Percentiles rank a stretch among this genome's conserved stretches.
Evolutionary conservation across 768 basidiomycete genomes (phyloP).

Genomic region (Filobasidium floriforme): DNA sequence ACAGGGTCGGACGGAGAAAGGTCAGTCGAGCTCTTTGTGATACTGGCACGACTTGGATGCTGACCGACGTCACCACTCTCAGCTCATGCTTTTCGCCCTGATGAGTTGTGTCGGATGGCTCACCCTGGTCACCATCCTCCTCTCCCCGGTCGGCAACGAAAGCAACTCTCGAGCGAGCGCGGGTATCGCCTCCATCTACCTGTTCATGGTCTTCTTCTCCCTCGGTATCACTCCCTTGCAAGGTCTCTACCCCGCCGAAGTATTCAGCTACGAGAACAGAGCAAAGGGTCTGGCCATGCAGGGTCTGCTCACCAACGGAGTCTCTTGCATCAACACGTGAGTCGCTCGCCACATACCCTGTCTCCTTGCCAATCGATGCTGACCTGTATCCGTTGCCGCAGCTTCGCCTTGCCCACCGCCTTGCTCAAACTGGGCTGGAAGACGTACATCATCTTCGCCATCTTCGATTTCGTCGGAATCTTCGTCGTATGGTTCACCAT

Average conservation of each 20-base stretch:
- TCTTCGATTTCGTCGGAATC: constrained; percentile 49
- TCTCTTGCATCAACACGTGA: constrained; percentile 52
- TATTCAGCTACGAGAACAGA: constrained; percentile 52
- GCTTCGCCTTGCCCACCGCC: no score
- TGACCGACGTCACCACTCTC: background rate
- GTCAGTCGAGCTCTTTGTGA: background rate
- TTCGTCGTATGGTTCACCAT: constrained; percentile 51
- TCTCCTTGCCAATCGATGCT: constrained; percentile 47
- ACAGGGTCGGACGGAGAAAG: constrained; percentile 51
- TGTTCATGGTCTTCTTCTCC: constrained; percentile 47
- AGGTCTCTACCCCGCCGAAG: constrained; percentile 55
- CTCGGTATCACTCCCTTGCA: constrained; percentile 58
- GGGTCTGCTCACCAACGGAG: constrained; percentile 49
- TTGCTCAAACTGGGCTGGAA: background rate
- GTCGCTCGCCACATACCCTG: constrained; percentile 47
- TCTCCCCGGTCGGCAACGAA: constrained; percentile 46
- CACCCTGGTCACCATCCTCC: constrained; percentile 51
- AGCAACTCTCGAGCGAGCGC: constrained; percentile 49
- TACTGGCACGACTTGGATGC: background rate
- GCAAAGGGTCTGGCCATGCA: constrained; percentile 54
- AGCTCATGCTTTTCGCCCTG: constrained; percentile 48
- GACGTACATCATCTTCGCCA: constrained; percentile 19
- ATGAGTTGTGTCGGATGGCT: constrained; percentile 47
- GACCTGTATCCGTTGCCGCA: constrained; percentile 43
- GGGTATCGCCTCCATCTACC: constrained; percentile 51